phyloP scores from a whole-genome alignment of 192 early-diverging fungal genomes.

The Coemansia sp. region DNA sequence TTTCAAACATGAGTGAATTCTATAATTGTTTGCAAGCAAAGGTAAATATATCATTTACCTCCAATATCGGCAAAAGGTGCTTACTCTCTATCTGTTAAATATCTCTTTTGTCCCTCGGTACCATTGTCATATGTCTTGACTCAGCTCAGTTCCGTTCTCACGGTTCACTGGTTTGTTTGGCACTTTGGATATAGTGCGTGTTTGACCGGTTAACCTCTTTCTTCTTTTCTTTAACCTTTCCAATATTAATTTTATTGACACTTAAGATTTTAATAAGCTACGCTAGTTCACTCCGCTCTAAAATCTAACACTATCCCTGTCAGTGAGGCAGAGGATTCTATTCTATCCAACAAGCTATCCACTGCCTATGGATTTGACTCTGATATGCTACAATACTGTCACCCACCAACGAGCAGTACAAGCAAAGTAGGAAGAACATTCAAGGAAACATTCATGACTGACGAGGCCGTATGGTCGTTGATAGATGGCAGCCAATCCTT shows the following conservation, averaged over 20 bases:
- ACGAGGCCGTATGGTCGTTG: not conserved
- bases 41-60: not conserved
- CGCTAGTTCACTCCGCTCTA: no score
- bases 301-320: not conserved
- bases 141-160: no score
- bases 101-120: no score
- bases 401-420: not conserved
- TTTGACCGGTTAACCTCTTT: no score
- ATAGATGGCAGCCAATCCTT: not conserved
- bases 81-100: not conserved
- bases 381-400: not conserved
- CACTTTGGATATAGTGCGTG: no score
- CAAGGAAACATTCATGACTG: not conserved
- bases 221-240: no score
- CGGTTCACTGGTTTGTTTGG: no score
- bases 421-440: not conserved
- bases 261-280: no score
- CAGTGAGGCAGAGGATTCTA: no score
- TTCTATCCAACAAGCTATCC: not conserved
- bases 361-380: not conserved
- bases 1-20: not conserved
- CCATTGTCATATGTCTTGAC: no score
- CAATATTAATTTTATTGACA: no score
- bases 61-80: not conserved
- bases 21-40: not conserved